phyloP scores from a whole-genome alignment of 1,284 basidiomycete genomes.

The Farysia itapuensis region DNA sequence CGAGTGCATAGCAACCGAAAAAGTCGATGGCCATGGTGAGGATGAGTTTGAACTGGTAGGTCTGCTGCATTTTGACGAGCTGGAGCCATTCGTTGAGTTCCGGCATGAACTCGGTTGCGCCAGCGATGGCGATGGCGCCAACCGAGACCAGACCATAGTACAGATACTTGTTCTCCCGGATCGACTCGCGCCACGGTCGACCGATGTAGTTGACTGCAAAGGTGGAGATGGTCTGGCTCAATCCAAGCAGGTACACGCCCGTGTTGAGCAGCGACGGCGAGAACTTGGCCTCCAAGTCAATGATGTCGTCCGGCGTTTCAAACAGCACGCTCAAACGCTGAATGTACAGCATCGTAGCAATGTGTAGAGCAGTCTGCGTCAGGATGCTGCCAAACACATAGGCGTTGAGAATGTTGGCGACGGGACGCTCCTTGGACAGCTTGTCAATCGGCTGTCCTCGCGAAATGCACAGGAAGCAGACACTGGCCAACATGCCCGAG shows the following conservation, averaged over 20 bases:
- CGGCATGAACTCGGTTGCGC: slow-evolving; percentile 75
- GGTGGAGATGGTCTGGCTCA: slow-evolving; percentile 56
- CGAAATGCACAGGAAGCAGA: slow-evolving; percentile 58
- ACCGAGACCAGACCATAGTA: slow-evolving; percentile 53
- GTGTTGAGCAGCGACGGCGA: slow-evolving; percentile 56
- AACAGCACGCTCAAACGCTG: slow-evolving; percentile 36
- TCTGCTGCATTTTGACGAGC: slow-evolving; percentile 82
- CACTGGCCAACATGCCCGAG: slow-evolving; percentile 48
- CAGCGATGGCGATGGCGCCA: slow-evolving; percentile 47
- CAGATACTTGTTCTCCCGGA: slow-evolving; percentile 52
- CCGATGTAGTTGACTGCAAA: slow-evolving; percentile 59
- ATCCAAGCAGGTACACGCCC: slow-evolving; percentile 53
- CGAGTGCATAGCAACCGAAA: slow-evolving; percentile 80
- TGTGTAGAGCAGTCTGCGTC: slow-evolving; percentile 55
- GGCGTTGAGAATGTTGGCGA: slow-evolving; percentile 51
- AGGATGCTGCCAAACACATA: slow-evolving; percentile 56
- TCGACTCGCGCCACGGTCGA: slow-evolving; percentile 51
- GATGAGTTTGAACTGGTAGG: slow-evolving; percentile 63
- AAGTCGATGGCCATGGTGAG: slow-evolving; percentile 83
- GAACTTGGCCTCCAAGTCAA: slow-evolving; percentile 58
- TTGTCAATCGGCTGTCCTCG: slow-evolving; percentile 54
- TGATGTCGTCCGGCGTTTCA: slow-evolving; percentile 41
- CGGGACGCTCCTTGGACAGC: slow-evolving; percentile 52
- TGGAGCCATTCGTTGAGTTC: slow-evolving; percentile 96
- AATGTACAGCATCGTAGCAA: slow-evolving; percentile 55